A percentile compares a stretch with the other conserved stretches of the same genome.
phyloP scores from a whole-genome alignment of 768 basidiomycete species.

The Dictyophora rubrovolvata region DNA sequence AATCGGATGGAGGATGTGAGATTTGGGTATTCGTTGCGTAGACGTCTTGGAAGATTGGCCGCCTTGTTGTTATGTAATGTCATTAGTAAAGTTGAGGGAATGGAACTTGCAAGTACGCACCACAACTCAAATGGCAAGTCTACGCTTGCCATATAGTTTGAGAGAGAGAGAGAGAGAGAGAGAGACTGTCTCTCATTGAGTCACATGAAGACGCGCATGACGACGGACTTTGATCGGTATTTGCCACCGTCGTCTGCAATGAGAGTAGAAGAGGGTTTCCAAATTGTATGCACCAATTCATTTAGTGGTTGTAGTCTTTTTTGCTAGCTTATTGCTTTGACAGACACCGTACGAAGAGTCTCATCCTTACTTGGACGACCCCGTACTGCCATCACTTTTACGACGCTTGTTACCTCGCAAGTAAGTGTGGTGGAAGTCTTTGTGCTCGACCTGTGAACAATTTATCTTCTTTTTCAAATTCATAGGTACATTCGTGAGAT shows the following conservation, averaged over 20 bases:
- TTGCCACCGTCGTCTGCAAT: no score
- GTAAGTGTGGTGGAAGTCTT: constrained; percentile 19
- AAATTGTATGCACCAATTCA: constrained; percentile 30
- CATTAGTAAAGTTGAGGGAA: not conserved
- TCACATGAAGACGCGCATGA: no score
- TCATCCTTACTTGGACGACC: constrained; percentile 53
- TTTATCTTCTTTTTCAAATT: not conserved
- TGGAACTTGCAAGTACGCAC: not conserved
- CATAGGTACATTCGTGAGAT: constrained; percentile 38
- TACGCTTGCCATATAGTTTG: not conserved
- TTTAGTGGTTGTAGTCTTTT: not conserved
- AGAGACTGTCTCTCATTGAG: no score
- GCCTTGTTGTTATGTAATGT: not conserved
- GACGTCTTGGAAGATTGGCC: constrained; percentile 6
- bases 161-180: no score
- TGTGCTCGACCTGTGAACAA: no score
- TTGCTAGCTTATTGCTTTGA: constrained; percentile 1
- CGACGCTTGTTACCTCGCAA: constrained; percentile 43
- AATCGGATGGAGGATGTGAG: constrained; percentile 7
- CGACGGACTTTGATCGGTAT: no score
- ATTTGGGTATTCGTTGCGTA: constrained; percentile 1
- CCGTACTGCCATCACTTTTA: constrained; percentile 50
- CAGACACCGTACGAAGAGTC: constrained; percentile 46
- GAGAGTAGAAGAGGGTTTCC: constrained; percentile 61
- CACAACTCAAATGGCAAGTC: not conserved